Evolutionary conservation across 163 green algal species (phyloP), one percentile per base, ranked within the genome.

Genomic region (Scenedesmus sp.): DNA sequence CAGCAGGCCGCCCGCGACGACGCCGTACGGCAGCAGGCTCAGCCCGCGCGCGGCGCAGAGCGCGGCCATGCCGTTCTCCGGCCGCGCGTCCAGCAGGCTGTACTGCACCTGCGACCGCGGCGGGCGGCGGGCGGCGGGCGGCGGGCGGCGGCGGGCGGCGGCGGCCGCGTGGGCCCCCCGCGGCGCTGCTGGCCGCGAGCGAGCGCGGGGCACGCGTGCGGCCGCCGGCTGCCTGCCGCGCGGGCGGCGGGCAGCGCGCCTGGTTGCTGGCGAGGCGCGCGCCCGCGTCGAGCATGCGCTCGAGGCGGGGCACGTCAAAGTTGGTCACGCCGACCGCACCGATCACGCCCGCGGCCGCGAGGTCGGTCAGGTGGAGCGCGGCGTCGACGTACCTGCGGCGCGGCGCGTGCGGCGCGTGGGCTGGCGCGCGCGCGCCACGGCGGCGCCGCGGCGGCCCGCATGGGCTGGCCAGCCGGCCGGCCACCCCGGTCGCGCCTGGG

Each of bases 101-200:
- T 95, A 97, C 56, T 97, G 93, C 54, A 97, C 87, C 87, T 96
- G 91, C 45, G 72, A n/a, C n/a, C n/a, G n/a, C n/a, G n/a, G n/a
- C n/a, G n/a, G n/a, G n/a, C n/a, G n/a, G n/a, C n/a, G n/a, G n/a
- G n/a, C n/a, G n/a, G n/a, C n/a, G n/a, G n/a, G n/a, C n/a, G n/a
- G n/a, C n/a, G n/a, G n/a, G n/a, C n/a, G n/a, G n/a, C n/a, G n/a
- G n/a, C n/a, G n/a, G n/a, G n/a, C n/a, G n/a, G n/a, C n/a, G n/a
- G n/a, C n/a, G n/a, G n/a, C n/a, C n/a, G n/a, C n/a, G n/a, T n/a
- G n/a, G n/a, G n/a, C n/a, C n/a, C n/a, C n/a, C n/a, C n/a, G n/a
- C n/a, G n/a, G n/a, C n/a, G n/a, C n/a, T n/a, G n/a, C n/a, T n/a
- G n/a, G n/a, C n/a, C n/a, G n/a, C n/a, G n/a, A n/a, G n/a, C n/a